phyloP scores from a whole-genome alignment of 768 basidiomycete genomes.

The Strobilomyces confusus region DNA sequence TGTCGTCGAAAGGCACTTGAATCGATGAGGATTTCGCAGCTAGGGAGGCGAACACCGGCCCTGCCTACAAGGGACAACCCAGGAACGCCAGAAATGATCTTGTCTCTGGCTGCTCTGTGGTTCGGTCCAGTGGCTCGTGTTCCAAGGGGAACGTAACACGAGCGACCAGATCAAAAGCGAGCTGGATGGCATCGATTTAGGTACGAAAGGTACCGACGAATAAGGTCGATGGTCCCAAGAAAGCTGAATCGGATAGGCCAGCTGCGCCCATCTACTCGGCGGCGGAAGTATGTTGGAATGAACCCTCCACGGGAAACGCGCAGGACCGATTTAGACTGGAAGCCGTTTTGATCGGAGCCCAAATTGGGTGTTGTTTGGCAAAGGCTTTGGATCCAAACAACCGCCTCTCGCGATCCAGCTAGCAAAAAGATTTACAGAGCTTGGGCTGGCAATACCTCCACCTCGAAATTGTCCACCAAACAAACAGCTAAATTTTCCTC shows the following conservation, averaged over 20 bases:
- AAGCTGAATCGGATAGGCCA: no score
- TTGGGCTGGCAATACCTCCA: slow-evolving; percentile 14
- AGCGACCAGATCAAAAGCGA: not conserved
- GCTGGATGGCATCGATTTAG: not conserved
- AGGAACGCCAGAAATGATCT: no score
- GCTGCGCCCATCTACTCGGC: not conserved
- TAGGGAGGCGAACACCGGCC: no score
- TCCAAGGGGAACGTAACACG: no score
- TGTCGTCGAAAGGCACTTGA: not conserved
- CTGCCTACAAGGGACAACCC: not conserved
- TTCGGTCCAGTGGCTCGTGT: no score
- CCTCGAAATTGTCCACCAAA: slow-evolving; percentile 4
- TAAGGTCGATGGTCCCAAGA: no score
- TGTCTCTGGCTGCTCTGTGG: no score
- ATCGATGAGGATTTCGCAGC: no score
- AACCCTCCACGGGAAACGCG: no score
- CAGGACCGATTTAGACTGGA: no score
- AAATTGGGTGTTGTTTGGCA: slow-evolving; percentile 29
- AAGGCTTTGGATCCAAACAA: slow-evolving; percentile 27
- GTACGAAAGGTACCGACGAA: not conserved
- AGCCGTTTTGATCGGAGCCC: no score
- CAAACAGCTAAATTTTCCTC: slow-evolving; percentile 23
- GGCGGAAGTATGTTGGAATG: no score
- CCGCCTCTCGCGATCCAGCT: not conserved
- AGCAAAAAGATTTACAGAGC: not conserved